phyloP scores from a whole-genome alignment of 73 alveolate genomes.

The Paramecium sexaurelia region DNA sequence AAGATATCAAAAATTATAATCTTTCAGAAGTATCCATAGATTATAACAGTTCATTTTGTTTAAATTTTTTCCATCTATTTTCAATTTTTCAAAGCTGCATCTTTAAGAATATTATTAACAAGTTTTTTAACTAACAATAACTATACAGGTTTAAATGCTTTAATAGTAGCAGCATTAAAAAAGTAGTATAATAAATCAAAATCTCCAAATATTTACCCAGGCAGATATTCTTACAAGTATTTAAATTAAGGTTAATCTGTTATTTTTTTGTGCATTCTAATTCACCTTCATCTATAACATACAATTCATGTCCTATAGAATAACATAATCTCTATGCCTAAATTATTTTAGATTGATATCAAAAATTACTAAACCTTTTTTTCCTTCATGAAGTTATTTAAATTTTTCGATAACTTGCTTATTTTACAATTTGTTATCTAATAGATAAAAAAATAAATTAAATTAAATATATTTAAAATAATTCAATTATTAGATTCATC shows the following conservation, averaged over 20 bases:
- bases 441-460: too few species aligned
- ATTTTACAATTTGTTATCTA: too few species aligned
- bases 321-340: conserved; percentile 70
- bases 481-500: background rate
- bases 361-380: conserved; percentile 69
- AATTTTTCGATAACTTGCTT: too few species aligned
- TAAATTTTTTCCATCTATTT: conserved; percentile 84
- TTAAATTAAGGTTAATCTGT: conserved; percentile 59
- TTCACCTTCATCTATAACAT: conserved; percentile 89
- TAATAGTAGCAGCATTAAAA: conserved; percentile 92
- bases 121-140: conserved; percentile 89
- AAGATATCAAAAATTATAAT: conserved; percentile 86
- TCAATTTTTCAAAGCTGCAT: conserved; percentile 87
- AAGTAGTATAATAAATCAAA: conserved; percentile 89
- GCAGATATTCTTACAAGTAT: conserved; percentile 66
- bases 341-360: background rate
- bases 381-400: conserved; percentile 92
- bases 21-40: conserved; percentile 87
- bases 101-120: conserved; percentile 90
- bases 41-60: conserved; percentile 76
- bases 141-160: conserved; percentile 77
- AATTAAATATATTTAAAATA: background rate
- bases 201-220: conserved; percentile 87
- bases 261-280: conserved; percentile 78
- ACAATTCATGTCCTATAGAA: conserved; percentile 88